These are phyloP conservation scores for Deinandra increscens DNA, from an alignment of 129 eudicot genomes.

Conservation along the genomic window DNA sequence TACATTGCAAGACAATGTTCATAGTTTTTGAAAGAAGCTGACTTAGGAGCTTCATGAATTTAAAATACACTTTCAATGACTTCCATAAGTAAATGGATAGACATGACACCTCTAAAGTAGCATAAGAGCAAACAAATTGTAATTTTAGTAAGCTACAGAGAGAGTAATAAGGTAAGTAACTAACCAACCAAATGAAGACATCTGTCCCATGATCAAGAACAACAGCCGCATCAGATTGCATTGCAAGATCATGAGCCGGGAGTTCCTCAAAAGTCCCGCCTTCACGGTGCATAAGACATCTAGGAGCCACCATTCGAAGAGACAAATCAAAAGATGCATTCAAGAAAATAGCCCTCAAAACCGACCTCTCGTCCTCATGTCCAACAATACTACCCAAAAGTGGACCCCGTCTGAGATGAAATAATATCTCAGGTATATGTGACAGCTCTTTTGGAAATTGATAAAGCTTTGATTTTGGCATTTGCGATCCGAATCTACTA, in stretches of 20 bases:
- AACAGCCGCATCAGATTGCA: constrained; percentile 98
- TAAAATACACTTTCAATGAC: background rate
- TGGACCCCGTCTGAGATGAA: constrained; percentile 94
- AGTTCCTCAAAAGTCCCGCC: constrained; percentile 98
- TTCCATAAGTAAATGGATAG: background rate
- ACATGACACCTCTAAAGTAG: background rate
- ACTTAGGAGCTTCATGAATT: background rate
- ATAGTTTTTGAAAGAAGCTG: background rate
- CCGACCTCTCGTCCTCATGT: constrained; percentile 97
- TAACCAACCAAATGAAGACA: constrained; percentile 99
- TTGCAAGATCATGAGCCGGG: constrained; percentile 91
- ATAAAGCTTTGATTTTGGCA: constrained; percentile 84
- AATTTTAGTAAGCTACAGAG: background rate
- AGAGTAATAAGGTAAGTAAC: constrained; percentile 27
- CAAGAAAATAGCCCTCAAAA: constrained; percentile 73
- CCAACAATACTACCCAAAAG: constrained; percentile 85
- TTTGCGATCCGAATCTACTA: constrained; percentile 65
- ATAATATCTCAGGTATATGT: constrained; percentile 69
- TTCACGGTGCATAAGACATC: constrained; percentile 95
- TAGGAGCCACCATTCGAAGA: constrained; percentile 91
- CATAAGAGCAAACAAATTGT: background rate
- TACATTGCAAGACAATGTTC: background rate
- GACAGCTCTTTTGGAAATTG: constrained; percentile 91
- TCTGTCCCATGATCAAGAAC: constrained; percentile 99
- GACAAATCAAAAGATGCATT: constrained; percentile 91